Percentiles rank a stretch among this genome's conserved stretches.
These are phyloP conservation scores for Sicyos baderoa DNA, from an alignment of 306 rosid species.

Conservation along the genomic window DNA sequence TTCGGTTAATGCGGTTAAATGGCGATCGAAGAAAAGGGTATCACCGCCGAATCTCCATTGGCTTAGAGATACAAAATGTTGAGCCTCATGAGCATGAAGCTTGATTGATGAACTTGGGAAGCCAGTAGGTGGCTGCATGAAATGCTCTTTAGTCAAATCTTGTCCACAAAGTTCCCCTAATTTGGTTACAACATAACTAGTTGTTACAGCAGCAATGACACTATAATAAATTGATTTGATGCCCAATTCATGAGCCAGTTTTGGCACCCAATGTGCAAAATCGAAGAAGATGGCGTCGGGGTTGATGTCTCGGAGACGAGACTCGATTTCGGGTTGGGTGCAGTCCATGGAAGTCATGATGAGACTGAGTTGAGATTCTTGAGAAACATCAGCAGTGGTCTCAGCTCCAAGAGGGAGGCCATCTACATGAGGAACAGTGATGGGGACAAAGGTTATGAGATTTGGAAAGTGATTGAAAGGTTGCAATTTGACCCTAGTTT, in stretches of 20 bases:
- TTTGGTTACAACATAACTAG: constrained; percentile 32
- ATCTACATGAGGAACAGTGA: constrained; percentile 43
- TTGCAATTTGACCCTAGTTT: constrained; percentile 32
- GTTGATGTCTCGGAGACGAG: constrained; percentile 23
- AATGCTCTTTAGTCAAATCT: constrained; percentile 20
- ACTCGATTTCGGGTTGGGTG: constrained; percentile 37
- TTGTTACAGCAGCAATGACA: constrained; percentile 30
- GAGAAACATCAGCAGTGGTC: constrained; percentile 53
- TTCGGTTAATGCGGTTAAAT: constrained; percentile 14
- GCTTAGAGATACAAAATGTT: neutral
- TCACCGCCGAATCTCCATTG: constrained; percentile 25
- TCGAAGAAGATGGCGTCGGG: constrained; percentile 49
- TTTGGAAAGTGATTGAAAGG: constrained; percentile 47
- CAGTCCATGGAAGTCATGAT: constrained; percentile 55
- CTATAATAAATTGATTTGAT: constrained; percentile 34
- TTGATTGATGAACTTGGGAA: constrained; percentile 41
- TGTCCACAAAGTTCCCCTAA: constrained; percentile 29
- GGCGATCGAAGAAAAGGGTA: constrained; percentile 28
- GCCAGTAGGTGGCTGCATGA: constrained; percentile 32
- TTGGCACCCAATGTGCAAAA: constrained; percentile 52
- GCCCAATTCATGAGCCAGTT: constrained; percentile 29
- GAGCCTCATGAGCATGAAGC: constrained; percentile 36
- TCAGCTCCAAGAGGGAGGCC: constrained; percentile 53
- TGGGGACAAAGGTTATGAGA: constrained; percentile 50
- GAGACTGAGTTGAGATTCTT: constrained; percentile 17